Percentiles rank a stretch among this genome's conserved stretches.
phyloP scores from a whole-genome alignment of 768 basidiomycete species.

The Boletellus sp. region DNA sequence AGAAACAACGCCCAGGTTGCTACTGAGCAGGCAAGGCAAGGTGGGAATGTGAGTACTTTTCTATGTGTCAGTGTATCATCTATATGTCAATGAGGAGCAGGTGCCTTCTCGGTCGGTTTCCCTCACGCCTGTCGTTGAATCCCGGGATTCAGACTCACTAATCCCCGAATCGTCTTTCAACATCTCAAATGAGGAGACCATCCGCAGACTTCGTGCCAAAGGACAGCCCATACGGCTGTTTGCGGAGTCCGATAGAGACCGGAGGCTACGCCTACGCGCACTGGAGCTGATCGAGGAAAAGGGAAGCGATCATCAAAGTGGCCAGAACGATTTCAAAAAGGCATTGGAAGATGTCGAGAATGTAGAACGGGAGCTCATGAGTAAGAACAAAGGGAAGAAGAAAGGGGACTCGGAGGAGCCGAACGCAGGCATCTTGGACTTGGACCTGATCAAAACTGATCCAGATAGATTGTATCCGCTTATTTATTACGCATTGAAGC shows the following conservation, averaged over 20 bases:
- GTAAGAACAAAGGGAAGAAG: constrained; percentile 55
- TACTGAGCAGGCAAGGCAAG: constrained; percentile 23
- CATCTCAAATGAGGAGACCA: constrained; percentile 89
- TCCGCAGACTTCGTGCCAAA: constrained; percentile 83
- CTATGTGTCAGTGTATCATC: constrained; percentile 13
- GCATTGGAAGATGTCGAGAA: constrained; percentile 85
- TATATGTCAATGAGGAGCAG: constrained; percentile 50
- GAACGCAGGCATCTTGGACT: constrained; percentile 62
- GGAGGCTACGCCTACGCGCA: constrained; percentile 83
- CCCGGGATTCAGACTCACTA: constrained; percentile 39
- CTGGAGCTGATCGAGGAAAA: constrained; percentile 94
- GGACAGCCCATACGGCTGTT: constrained; percentile 95
- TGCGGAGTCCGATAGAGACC: constrained; percentile 92
- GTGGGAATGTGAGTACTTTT: constrained; percentile 43
- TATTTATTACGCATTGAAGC: constrained; percentile 94
- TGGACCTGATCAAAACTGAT: constrained; percentile 80
- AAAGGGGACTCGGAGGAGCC: constrained; percentile 54
- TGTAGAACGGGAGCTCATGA: constrained; percentile 61
- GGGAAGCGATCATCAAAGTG: constrained; percentile 71
- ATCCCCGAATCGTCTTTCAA: constrained; percentile 57
- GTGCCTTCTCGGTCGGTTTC: constrained; percentile 36
- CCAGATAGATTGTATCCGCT: constrained; percentile 94
- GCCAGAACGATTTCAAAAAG: constrained; percentile 94
- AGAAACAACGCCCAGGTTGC: constrained; percentile 11
- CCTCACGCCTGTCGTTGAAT: constrained; percentile 35